Conservation (phyloP, 2,329 filamentous ascomycete species). For the Bimuria novae-zelandiae region DNA sequence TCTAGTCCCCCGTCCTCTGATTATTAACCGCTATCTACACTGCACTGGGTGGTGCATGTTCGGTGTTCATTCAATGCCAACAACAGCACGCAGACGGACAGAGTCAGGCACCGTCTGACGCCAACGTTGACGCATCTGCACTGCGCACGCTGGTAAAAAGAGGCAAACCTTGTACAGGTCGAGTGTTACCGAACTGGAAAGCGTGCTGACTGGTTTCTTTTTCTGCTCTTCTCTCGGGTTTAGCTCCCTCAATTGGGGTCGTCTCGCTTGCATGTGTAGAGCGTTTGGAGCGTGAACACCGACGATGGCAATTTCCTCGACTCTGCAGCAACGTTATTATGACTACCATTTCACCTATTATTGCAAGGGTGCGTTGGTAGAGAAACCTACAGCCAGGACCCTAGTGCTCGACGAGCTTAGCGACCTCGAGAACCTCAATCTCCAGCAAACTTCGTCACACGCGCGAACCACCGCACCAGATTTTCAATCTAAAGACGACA, state of each 20-base stretch:
- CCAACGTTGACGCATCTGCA: background rate
- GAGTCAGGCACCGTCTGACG: background rate
- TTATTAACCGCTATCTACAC: background rate
- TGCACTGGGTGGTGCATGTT: too few species aligned
- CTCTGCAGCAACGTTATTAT: background rate
- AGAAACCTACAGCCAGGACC: background rate
- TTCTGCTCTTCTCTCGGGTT: background rate
- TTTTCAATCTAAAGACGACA: constrained; percentile 9
- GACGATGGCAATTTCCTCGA: constrained; percentile 4
- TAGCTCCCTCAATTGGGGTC: background rate
- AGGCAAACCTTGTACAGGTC: background rate
- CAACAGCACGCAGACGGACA: too few species aligned
- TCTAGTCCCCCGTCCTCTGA: background rate
- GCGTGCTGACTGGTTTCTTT: background rate
- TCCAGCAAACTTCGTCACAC: constrained; percentile 12
- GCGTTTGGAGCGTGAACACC: background rate
- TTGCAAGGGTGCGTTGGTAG: background rate
- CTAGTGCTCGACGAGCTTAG: background rate
- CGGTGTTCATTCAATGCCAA: background rate
- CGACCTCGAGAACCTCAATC: constrained; percentile 4
- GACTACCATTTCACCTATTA: background rate
- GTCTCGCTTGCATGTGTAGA: background rate
- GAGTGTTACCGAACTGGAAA: too few species aligned
- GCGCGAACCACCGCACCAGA: constrained; percentile 5
- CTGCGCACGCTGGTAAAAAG: background rate